phyloP scores from a whole-genome alignment of 495 filamentous ascomycete genomes.

The Podospora sp. region DNA sequence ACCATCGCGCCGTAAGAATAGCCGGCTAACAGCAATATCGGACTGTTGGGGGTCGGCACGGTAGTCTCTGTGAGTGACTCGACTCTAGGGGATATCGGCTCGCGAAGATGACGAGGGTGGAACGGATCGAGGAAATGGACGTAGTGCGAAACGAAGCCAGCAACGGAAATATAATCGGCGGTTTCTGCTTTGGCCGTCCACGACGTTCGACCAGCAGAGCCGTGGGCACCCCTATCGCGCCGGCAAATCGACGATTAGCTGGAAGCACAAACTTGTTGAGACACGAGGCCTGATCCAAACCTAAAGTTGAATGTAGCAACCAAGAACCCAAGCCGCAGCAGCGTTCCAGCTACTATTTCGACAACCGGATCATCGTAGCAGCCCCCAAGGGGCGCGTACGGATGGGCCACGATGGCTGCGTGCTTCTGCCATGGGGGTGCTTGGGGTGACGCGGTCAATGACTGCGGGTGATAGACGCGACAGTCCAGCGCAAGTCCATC shows the following conservation, averaged over 20 bases:
- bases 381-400: conserved; percentile 86
- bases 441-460: conserved; percentile 33
- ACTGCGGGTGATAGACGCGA: conserved; percentile 73
- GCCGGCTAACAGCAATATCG: conserved; percentile 66
- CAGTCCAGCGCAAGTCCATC: conserved; percentile 75
- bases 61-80: conserved; percentile 4
- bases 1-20: conserved; percentile 94
- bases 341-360: conserved; percentile 58
- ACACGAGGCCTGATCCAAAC: conserved; percentile 46
- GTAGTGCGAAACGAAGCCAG: conserved; percentile 76
- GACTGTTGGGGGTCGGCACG: background rate
- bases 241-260: conserved; percentile 2
- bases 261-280: background rate
- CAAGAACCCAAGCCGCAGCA: conserved; percentile 69
- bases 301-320: conserved; percentile 94
- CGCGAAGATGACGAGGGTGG: background rate
- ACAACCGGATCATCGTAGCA: conserved; percentile 83
- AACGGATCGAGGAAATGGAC: conserved; percentile 51
- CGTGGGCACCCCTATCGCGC: conserved; percentile 70
- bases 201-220: conserved; percentile 73
- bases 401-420: conserved; percentile 84
- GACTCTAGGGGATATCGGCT: background rate
- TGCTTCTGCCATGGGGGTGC: conserved; percentile 48
- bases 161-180: conserved; percentile 77
- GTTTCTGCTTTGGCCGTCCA: conserved; percentile 84